A percentile compares a stretch with the other conserved stretches of the same genome.
These are phyloP conservation scores for Lipomyces mesembrius DNA, from an alignment of 805 yeast genomes.

Conservation along the genomic window DNA sequence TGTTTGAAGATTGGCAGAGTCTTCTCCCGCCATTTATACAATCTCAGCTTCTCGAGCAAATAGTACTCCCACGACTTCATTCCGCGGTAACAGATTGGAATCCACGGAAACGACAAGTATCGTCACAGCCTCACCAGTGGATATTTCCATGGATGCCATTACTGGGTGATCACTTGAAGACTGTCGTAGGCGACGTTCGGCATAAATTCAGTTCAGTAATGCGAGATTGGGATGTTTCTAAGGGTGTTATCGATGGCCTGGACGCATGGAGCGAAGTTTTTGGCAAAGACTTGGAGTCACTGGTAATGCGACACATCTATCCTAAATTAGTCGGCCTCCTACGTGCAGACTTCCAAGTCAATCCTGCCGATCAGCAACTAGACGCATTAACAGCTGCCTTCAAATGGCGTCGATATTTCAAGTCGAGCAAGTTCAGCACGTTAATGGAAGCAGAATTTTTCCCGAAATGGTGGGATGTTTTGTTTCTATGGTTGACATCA, in stretches of 20 bases:
- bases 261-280: conserved; percentile 47
- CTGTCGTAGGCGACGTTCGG: conserved; percentile 40
- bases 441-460: conserved; percentile 48
- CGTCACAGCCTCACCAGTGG: conserved; percentile 43
- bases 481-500: conserved; percentile 44
- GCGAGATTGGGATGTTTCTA: conserved; percentile 37
- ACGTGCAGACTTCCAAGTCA: conserved; percentile 31
- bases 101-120: conserved; percentile 13
- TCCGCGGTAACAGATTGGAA: conserved; percentile 49
- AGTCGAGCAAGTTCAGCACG: conserved; percentile 32
- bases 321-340: conserved; percentile 38
- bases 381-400: conserved; percentile 36
- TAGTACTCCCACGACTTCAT: conserved; percentile 50
- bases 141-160: conserved; percentile 50
- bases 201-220: conserved; percentile 39
- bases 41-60: conserved; percentile 43
- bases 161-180: conserved; percentile 32
- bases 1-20: conserved; percentile 52
- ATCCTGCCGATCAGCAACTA: conserved; percentile 43
- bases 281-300: conserved; percentile 40
- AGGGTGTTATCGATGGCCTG: conserved; percentile 38
- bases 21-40: conserved; percentile 46
- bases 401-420: conserved; percentile 41
- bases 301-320: conserved; percentile 38
- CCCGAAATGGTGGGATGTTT: conserved; percentile 48